Percentiles rank a stretch among this genome's conserved stretches.
These are phyloP conservation scores for Stemphylium beticola DNA, from an alignment of 2,329 filamentous ascomycete species.

Conservation along the genomic window DNA sequence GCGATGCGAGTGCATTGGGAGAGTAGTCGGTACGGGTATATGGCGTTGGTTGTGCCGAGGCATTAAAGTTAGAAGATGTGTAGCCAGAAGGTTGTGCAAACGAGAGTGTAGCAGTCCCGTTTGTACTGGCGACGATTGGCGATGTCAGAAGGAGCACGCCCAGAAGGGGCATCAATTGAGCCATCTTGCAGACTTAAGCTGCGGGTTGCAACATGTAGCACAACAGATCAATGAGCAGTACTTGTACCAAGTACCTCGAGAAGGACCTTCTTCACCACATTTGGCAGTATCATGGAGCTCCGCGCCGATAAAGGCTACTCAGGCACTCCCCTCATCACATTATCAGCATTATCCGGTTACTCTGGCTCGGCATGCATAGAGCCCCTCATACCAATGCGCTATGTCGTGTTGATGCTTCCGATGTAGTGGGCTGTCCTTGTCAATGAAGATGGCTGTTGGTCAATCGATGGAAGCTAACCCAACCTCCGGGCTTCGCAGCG, in stretches of 20 bases:
- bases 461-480: slow-evolving; percentile 20
- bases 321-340: slow-evolving; percentile 8
- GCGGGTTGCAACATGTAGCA: not conserved
- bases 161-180: slow-evolving; percentile 21
- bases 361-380: slow-evolving; percentile 21
- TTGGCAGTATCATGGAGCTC: slow-evolving; percentile 13
- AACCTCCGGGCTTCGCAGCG: slow-evolving; percentile 24
- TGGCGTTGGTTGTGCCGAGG: slow-evolving; percentile 52
- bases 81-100: slow-evolving; percentile 46
- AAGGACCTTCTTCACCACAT: slow-evolving; percentile 3
- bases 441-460: slow-evolving; percentile 25
- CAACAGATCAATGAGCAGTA: not conserved
- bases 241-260: slow-evolving; percentile 19
- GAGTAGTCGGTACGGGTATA: slow-evolving; percentile 55
- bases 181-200: slow-evolving; percentile 25
- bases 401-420: slow-evolving; percentile 7
- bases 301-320: slow-evolving; percentile 9
- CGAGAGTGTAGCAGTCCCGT: slow-evolving; percentile 29
- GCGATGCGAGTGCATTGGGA: slow-evolving; percentile 53
- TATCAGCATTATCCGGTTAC: slow-evolving; percentile 16
- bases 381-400: slow-evolving; percentile 15
- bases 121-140: slow-evolving; percentile 19
- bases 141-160: slow-evolving; percentile 23
- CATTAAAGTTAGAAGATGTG: slow-evolving; percentile 49
- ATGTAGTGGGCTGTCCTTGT: slow-evolving; percentile 5